A percentile compares a stretch with the other conserved stretches of the same genome.
Conservation (phyloP, 176 grass and related monocot genomes). For the Saccharum spontaneum region DNA sequence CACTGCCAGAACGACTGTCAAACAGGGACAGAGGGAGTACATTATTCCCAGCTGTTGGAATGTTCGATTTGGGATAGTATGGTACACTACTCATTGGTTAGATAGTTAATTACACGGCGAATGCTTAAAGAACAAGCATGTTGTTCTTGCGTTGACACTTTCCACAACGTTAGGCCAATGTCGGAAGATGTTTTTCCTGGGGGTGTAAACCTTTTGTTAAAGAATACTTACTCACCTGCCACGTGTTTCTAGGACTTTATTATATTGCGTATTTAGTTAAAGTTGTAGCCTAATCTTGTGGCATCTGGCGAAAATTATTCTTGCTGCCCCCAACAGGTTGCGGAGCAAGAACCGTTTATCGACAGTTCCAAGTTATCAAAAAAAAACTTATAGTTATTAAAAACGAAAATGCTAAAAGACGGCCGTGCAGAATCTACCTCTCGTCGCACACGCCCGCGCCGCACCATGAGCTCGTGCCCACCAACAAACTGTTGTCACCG, state of each 20-base stretch:
- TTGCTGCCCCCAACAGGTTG: background rate
- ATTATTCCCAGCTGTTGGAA: background rate
- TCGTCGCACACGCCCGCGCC: no score
- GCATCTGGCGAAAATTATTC: background rate
- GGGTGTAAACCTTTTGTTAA: background rate
- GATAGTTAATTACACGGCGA: background rate
- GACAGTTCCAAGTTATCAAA: background rate
- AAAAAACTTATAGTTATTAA: no score
- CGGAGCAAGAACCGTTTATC: background rate
- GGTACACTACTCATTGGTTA: background rate
- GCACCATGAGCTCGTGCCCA: no score
- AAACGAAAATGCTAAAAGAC: no score
- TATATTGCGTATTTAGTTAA: background rate
- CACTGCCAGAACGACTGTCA: no score
- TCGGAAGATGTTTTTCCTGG: background rate
- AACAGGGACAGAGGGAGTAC: no score
- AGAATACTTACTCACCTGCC: background rate
- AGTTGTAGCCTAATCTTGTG: background rate
- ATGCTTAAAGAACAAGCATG: background rate
- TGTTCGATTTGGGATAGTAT: background rate
- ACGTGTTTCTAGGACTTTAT: background rate
- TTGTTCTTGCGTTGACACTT: constrained; percentile 15
- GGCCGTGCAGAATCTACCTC: no score
- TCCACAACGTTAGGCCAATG: background rate
- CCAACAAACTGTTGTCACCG: no score